Evolutionary conservation across 306 rosid species (phyloP), one percentile per base, ranked within the genome.

Genomic region (Prunus padus): DNA sequence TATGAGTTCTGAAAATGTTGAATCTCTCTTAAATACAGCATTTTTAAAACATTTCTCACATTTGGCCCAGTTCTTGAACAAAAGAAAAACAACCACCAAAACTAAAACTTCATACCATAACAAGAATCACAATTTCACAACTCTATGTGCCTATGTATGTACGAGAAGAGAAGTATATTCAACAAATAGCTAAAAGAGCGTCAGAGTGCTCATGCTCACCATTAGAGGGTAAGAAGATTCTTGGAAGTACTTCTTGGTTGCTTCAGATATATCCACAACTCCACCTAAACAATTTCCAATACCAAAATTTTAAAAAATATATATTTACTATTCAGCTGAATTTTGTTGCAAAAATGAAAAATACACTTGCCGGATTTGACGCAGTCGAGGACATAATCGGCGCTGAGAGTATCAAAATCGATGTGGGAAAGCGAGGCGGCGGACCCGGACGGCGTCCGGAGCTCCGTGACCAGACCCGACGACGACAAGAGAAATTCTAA

Each of bases 181-280:
- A 61, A 46, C 1, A 40, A 76, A n/a, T 14, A 20, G 44, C 11
- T 14, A 8, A 33, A 47, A 45, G 8, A 9, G 13, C 6, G 10
- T 16, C 61, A 37, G 60, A 54, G 60, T 10, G 9, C 7, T 54
- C 25, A n/a, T 20, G 60, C n/a, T 26, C 73, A 85, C 91, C 87
- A 70, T 76, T 3, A 47, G 7, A 31, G 87, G 86, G 55, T 78
- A 78, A 8, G 78, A 62, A 74, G 84, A 71, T 82, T 87, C 87
- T 47, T 54, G 70, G 26, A 64, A 65, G 79, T 80, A 80, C 72
- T 69, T 78, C 77, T 69, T 76, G 42, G 84, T 71, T 42, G 86
- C 91, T 80, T 79, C 80, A 69, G 82, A 78, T 66, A 85, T 42
- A 76, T 87, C 87, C 77, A 87, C 74, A 59, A 73, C 91, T 68